Conservation (phyloP, 441 rosid species). For the Gossypium trilobum region DNA sequence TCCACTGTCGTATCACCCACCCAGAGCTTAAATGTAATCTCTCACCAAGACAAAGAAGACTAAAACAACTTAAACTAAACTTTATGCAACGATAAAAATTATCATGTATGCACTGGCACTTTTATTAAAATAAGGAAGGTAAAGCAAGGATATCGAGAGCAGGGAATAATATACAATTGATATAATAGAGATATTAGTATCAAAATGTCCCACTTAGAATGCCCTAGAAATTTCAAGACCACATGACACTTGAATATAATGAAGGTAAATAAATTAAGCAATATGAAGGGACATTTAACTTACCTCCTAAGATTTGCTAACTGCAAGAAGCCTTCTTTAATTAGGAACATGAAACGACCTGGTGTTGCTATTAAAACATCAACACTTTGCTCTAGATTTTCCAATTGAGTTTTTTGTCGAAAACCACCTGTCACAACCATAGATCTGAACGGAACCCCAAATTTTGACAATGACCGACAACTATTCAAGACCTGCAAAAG, state of each 20-base stretch:
- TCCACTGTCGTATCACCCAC: neutral
- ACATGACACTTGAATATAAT: neutral
- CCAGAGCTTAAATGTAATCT: neutral
- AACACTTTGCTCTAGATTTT: conserved; percentile 64
- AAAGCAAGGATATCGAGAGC: neutral
- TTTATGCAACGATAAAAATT: neutral
- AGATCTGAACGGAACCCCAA: conserved; percentile 80
- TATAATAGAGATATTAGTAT: neutral
- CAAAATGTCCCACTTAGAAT: neutral
- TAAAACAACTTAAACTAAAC: neutral
- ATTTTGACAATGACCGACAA: conserved; percentile 73
- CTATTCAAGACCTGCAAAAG: conserved; percentile 63
- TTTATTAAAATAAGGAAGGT: neutral
- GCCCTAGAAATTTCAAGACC: conserved; percentile 2
- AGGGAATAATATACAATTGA: neutral
- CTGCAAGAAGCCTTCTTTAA: conserved; percentile 60
- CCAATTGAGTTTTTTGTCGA: conserved; percentile 76
- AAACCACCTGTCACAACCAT: conserved; percentile 84
- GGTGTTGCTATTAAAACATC: conserved; percentile 83
- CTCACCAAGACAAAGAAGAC: neutral
- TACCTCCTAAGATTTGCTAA: conserved; percentile 68
- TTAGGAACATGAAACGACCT: conserved; percentile 72
- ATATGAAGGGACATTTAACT: conserved; percentile 12
- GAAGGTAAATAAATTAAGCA: conserved; percentile 5
- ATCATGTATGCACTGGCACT: neutral